phyloP scores from a whole-genome alignment of 768 basidiomycete genomes.

The Boletus bicolor region DNA sequence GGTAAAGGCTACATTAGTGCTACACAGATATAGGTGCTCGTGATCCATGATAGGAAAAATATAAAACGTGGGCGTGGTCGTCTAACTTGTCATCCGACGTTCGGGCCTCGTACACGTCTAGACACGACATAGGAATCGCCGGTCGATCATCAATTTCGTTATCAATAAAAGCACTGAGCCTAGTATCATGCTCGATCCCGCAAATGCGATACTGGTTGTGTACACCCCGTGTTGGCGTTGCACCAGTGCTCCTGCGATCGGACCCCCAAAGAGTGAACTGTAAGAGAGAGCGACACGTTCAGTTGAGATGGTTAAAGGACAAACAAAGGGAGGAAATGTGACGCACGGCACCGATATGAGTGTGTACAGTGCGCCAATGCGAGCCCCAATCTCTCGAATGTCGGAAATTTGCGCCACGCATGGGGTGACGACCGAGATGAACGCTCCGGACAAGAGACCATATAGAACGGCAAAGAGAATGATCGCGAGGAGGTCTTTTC shows the following conservation, averaged over 20 bases:
- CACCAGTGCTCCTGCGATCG: slow-evolving; percentile 59
- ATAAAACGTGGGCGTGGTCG: neutral
- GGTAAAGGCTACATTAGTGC: slow-evolving; percentile 29
- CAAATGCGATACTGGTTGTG: slow-evolving; percentile 52
- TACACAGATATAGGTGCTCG: slow-evolving; percentile 20
- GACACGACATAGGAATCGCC: slow-evolving; percentile 43
- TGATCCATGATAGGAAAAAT: slow-evolving; percentile 10
- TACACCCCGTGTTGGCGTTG: slow-evolving; percentile 43
- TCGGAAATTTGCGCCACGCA: slow-evolving; percentile 68
- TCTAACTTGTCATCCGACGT: neutral
- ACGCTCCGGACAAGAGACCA: slow-evolving; percentile 65
- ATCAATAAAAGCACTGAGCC: slow-evolving; percentile 58
- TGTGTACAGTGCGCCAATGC: slow-evolving; percentile 63
- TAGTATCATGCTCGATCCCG: slow-evolving; percentile 54
- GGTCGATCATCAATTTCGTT: slow-evolving; percentile 46
- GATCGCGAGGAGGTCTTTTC: slow-evolving; percentile 38
- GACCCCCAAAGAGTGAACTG: slow-evolving; percentile 64
- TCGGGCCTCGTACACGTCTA: slow-evolving; percentile 23
- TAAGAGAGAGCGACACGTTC: neutral
- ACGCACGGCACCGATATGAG: slow-evolving; percentile 71
- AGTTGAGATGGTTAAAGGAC: neutral
- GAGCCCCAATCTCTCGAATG: slow-evolving; percentile 52
- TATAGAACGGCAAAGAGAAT: slow-evolving; percentile 54
- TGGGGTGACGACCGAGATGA: slow-evolving; percentile 64
- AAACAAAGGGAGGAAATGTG: neutral